Conservation (phyloP, 768 basidiomycete genomes). For the Cubamyces sp. region DNA sequence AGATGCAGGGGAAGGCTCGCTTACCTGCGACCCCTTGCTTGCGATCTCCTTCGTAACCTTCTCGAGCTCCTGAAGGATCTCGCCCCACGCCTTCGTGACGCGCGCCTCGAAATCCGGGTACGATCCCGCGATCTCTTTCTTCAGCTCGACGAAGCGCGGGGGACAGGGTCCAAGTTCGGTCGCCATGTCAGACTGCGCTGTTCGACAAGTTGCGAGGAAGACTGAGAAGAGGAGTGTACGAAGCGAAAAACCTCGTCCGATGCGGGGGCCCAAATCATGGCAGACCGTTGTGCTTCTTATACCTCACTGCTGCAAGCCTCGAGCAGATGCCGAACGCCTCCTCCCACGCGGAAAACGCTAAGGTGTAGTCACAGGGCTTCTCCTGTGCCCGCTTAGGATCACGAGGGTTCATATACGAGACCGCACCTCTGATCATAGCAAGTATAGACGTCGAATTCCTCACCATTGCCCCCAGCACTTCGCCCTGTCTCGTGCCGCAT, state of each 20-base stretch:
- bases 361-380: slow-evolving; percentile 13
- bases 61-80: slow-evolving; percentile 57
- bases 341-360: slow-evolving; percentile 14
- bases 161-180: slow-evolving; percentile 38
- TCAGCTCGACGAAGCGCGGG: slow-evolving; percentile 60
- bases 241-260: neutral
- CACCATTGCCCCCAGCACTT: neutral
- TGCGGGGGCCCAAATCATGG: neutral
- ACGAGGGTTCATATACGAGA: slow-evolving; percentile 12
- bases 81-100: slow-evolving; percentile 59
- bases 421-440: neutral
- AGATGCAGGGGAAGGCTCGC: slow-evolving; percentile 20
- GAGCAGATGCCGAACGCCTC: slow-evolving; percentile 13
- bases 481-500: neutral
- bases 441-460: neutral
- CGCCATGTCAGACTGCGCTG: slow-evolving; percentile 9
- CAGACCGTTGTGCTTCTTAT: neutral
- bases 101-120: slow-evolving; percentile 56
- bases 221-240: neutral
- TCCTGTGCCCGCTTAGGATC: slow-evolving; percentile 13
- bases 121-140: slow-evolving; percentile 55
- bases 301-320: neutral
- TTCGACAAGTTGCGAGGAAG: neutral
- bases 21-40: slow-evolving; percentile 52
- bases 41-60: slow-evolving; percentile 49